Evolutionary conservation across 148 eudicot species (phyloP).

Genomic region (Mesembryanthemum crystallinum): DNA sequence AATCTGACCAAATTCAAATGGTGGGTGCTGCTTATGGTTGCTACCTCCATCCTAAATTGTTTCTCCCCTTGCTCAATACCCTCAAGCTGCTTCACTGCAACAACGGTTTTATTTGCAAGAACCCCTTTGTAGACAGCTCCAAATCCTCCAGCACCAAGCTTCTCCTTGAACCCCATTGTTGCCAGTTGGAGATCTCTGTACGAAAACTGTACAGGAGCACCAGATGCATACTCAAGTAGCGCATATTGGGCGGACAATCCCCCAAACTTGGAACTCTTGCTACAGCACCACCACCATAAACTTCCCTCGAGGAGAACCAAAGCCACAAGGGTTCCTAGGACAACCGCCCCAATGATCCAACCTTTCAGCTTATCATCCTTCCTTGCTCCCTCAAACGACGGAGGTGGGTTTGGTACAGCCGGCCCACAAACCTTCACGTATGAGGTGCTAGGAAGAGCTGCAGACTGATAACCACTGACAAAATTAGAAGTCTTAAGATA

Average conservation of each 20-base stretch:
- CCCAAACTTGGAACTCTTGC: conserved; percentile 56
- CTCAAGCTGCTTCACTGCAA: conserved; percentile 81
- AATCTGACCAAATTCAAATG: conserved; percentile 84
- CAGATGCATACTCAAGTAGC: conserved; percentile 88
- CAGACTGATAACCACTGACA: conserved; percentile 71
- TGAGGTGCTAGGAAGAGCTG: conserved; percentile 85
- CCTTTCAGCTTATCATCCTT: conserved; percentile 28
- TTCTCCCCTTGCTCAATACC: conserved; percentile 94
- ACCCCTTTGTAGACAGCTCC: conserved; percentile 78
- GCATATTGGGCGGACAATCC: conserved; percentile 63
- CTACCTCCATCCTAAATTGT: conserved; percentile 93
- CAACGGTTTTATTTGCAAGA: conserved; percentile 54
- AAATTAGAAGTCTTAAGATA: conserved; percentile 48
- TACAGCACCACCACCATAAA: conserved; percentile 78
- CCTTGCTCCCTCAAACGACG: conserved; percentile 10
- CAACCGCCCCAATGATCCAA: conserved; percentile 57
- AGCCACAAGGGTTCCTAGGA: conserved; percentile 44
- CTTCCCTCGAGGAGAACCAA: conserved; percentile 48
- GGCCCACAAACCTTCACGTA: conserved; percentile 72
- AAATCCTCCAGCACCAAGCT: conserved; percentile 89
- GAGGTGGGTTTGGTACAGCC: conserved; percentile 46
- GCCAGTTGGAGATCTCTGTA: conserved; percentile 70
- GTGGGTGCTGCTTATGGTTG: conserved; percentile 93
- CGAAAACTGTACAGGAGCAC: conserved; percentile 85
- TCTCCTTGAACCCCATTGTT: conserved; percentile 77